Evolutionary conservation across 1,284 basidiomycete species (phyloP), one percentile per base, ranked within the genome.

Genomic region (Cystobasidium slooffiae): DNA sequence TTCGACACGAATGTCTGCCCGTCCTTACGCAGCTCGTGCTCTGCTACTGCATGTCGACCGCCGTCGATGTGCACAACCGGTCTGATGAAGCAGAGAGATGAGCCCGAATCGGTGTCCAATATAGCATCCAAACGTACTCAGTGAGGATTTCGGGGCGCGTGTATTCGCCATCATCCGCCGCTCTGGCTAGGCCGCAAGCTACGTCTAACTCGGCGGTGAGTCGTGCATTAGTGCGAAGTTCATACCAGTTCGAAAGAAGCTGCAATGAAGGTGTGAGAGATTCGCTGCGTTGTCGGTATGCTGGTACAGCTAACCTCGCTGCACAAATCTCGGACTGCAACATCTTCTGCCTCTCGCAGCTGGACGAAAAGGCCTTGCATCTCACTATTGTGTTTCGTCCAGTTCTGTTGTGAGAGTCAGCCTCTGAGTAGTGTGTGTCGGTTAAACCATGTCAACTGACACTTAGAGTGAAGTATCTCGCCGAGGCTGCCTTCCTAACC

Each of bases 1-100:
- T 98, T 99, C 0, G 93, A 88, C 0, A 88, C 91, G 82, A 95
- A 97, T 8, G 86, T 84, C 47, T 92, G 88, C 20, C 91, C 89
- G 0, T 88, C 85, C 0, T 87, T 86, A 51, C 94, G 84, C 1
- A 99, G 86, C 1, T 94, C 94, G 5, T 93, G 85, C 83, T 99
- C 95, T 7, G 98, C 96, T 0, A 91, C 90, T 0, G 96, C 92
- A 84, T 99, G 96, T 12, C 96, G 88, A 10, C 93, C 95, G 73
- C 91, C 88, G 5, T 84, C 82, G 22, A 98, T 89, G 4, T 88
- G 82, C 75, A 93, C 90, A 0, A 85, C 84, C 20, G 84, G 82
- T 24, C 92, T 94, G 79, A 5, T 18, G 39, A 77, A 77, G 31
- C 3, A 62, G 67, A 43, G 43, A 37, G 24, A 8, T 49, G 7